Evolutionary conservation across 2,329 filamentous ascomycete genomes (phyloP), one percentile per base, ranked within the genome.

Genomic region (Xylariales sp.): DNA sequence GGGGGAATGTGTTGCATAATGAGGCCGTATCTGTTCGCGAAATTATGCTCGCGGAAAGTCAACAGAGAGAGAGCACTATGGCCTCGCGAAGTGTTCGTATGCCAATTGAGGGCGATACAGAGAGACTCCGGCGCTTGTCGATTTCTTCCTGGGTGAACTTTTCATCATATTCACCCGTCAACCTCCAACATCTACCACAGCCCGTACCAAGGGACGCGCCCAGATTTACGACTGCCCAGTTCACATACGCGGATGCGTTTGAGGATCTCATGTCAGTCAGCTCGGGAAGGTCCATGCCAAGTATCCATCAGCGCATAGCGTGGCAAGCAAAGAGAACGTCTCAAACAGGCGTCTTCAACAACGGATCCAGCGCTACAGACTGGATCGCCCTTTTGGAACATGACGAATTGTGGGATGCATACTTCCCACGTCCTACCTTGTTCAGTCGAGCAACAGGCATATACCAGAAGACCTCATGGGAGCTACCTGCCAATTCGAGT

Each of bases 181-280:
- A 59, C 27, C 67, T 78, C 14, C 62, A 62, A 33, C 53, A 65
- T 43, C 61, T 77, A 6, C 65, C 60, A 6, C 72, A 69, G 45
- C 76, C 76, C 2, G 51, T 62, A 0, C 74, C 74, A 1, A 62
- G 55, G 6, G 71, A 72, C 46, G 58, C 66, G 2, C 64, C 68
- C 7, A 45, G 12, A 5, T 33, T 31, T 16, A 40, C 18, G 12
- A 40, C 43, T 11, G 27, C 37, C 19, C 51, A 62, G 24, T 76
- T 76, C 51, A 74, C 71, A 7, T 80, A 76, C 48, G 63, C 70
- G 22, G 74, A 79, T 48, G 75, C 76, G 34, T 78, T 79, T 46
- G 75, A 80, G 50, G 76, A 80, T 46, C 66, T 80, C 12, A 61
- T 80, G 10, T 60, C 62, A n/a, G 65, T 67, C 14, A 66, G 64